Percentiles rank a stretch among this genome's conserved stretches.
Conservation (phyloP, 768 basidiomycete species). For the Mycena kentingensis region DNA sequence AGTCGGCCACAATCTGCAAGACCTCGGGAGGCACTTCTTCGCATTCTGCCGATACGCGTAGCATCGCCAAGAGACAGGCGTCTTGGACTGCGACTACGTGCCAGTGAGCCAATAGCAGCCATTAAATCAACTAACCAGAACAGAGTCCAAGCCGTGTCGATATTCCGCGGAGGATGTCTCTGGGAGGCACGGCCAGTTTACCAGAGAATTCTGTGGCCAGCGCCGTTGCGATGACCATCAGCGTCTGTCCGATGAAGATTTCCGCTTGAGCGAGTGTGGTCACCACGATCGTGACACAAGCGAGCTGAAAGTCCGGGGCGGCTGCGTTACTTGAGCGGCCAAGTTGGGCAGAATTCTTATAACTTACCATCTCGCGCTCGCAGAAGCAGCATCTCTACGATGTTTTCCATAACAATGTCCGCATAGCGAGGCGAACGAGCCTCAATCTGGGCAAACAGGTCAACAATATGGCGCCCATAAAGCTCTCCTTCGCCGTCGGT, state of each 20-base stretch:
- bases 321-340: slow-evolving; percentile 35
- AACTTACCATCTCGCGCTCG: slow-evolving; percentile 52
- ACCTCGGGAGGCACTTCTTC: slow-evolving; percentile 53
- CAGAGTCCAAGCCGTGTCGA: slow-evolving; percentile 41
- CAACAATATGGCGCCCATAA: slow-evolving; percentile 56
- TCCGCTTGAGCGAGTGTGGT: slow-evolving; percentile 44
- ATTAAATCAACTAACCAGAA: slow-evolving; percentile 41
- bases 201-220: slow-evolving; percentile 64
- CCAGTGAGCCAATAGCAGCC: neutral
- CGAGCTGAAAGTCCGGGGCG: slow-evolving; percentile 40
- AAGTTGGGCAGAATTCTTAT: slow-evolving; percentile 3
- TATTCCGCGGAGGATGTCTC: slow-evolving; percentile 49
- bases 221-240: slow-evolving; percentile 69
- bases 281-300: slow-evolving; percentile 47
- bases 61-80: slow-evolving; percentile 69
- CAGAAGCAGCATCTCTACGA: slow-evolving; percentile 57
- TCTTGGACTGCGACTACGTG: slow-evolving; percentile 70
- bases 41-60: slow-evolving; percentile 63
- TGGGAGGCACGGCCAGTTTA: slow-evolving; percentile 50
- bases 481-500: slow-evolving; percentile 52
- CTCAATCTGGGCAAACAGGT: slow-evolving; percentile 43
- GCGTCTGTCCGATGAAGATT: slow-evolving; percentile 50
- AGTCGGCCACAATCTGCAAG: slow-evolving; percentile 40
- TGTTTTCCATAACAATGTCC: slow-evolving; percentile 52
- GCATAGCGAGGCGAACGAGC: slow-evolving; percentile 30